Evolutionary conservation across 2,329 filamentous ascomycete species (phyloP).

Genomic region (Aspergillus aculeatus): DNA sequence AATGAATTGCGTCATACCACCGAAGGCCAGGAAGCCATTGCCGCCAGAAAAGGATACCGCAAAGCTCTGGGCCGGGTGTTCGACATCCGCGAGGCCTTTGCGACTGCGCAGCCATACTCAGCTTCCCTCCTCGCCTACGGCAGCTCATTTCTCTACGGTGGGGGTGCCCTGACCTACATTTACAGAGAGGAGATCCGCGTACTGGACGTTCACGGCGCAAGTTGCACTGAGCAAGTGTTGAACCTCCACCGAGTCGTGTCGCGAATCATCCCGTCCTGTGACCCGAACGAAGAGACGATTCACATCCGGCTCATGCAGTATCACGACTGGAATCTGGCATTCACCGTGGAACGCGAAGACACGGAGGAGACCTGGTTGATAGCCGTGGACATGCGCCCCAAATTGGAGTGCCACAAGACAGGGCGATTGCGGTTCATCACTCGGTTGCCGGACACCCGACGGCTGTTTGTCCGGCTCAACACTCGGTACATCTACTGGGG

Average conservation of each 20-base stretch:
- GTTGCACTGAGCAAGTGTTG: constrained; percentile 55
- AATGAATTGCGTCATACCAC: constrained; percentile 43
- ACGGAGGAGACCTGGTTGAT: constrained; percentile 53
- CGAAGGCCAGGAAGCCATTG: constrained; percentile 44
- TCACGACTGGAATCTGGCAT: constrained; percentile 57
- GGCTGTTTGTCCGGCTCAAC: constrained; percentile 68
- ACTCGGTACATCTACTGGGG: constrained; percentile 63
- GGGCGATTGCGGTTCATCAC: constrained; percentile 44
- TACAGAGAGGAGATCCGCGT: constrained; percentile 55
- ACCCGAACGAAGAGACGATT: constrained; percentile 37
- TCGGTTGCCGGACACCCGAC: constrained; percentile 49
- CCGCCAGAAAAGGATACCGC: constrained; percentile 46
- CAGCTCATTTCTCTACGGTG: constrained; percentile 61
- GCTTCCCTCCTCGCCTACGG: constrained; percentile 60
- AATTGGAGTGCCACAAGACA: constrained; percentile 19
- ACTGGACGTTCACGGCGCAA: constrained; percentile 56
- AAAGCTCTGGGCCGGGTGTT: constrained; percentile 59
- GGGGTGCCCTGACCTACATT: constrained; percentile 66
- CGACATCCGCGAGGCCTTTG: constrained; percentile 61
- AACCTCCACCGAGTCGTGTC: constrained; percentile 49
- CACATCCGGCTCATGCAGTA: constrained; percentile 59
- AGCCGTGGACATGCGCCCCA: constrained; percentile 45
- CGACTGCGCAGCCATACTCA: constrained; percentile 62
- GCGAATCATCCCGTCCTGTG: constrained; percentile 35
- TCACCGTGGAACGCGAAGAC: constrained; percentile 52